Conservation (phyloP, 2,329 filamentous ascomycete genomes). For the Alternaria postmessia region DNA sequence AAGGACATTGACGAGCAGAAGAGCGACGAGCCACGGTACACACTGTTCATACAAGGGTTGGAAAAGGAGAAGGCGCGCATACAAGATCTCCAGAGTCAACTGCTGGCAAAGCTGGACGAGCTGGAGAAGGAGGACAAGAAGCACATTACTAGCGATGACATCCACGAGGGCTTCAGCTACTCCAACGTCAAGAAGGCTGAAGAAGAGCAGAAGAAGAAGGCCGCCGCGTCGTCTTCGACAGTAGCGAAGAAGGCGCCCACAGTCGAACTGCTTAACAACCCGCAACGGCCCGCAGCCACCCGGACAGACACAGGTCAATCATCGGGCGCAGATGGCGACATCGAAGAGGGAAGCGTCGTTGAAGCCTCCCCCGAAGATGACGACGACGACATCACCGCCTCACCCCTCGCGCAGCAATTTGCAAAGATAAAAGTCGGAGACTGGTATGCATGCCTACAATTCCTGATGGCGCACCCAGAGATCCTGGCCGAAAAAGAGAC, state of each 20-base stretch:
- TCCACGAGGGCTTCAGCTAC: constrained; percentile 90
- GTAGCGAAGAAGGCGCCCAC: constrained; percentile 32
- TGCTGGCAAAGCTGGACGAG: constrained; percentile 76
- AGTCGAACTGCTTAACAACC: constrained; percentile 80
- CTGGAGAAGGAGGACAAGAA: constrained; percentile 83
- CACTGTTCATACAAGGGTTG: constrained; percentile 80
- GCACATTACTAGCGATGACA: constrained; percentile 93
- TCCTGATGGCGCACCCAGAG: constrained; percentile 78
- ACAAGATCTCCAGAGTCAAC: constrained; percentile 75
- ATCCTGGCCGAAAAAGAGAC: constrained; percentile 86
- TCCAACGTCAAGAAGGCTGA: constrained; percentile 69
- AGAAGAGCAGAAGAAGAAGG: constrained; percentile 23
- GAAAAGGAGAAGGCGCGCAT: constrained; percentile 80
- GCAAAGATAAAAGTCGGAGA: constrained; percentile 78
- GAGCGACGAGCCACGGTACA: constrained; percentile 70
- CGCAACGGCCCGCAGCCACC: constrained; percentile 49
- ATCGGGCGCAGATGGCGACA: constrained; percentile 68
- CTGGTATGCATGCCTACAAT: constrained; percentile 76
- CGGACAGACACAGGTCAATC: constrained; percentile 57
- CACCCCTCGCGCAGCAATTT: constrained; percentile 80
- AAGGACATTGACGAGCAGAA: constrained; percentile 78
- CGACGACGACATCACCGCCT: constrained; percentile 78
- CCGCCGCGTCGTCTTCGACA: constrained; percentile 38
- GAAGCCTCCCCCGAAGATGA: constrained; percentile 38
- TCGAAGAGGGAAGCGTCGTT: constrained; percentile 62